These are phyloP conservation scores for Cryomyces antarcticus DNA, from an alignment of 495 filamentous ascomycete species.

Conservation along the genomic window DNA sequence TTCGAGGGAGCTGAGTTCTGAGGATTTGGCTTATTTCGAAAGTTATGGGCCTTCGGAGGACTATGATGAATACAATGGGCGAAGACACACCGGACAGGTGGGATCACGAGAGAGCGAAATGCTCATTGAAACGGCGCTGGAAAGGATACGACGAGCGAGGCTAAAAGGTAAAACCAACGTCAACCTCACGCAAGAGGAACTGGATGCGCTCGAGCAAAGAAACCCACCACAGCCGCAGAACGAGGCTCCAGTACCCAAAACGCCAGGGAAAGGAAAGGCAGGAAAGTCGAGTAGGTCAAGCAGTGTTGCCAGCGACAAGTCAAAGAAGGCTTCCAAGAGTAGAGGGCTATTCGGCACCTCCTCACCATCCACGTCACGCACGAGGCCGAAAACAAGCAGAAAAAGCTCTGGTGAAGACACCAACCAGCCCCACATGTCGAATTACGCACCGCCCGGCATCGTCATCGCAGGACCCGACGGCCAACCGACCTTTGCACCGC, in stretches of 20 bases:
- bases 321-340: constrained; percentile 3
- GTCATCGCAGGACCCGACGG: constrained; percentile 16
- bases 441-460: constrained; percentile 12
- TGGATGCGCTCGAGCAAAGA: constrained; percentile 50
- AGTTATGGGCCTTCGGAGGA: constrained; percentile 26
- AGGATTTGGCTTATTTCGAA: constrained; percentile 31
- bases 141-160: constrained; percentile 55
- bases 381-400: constrained; percentile 7
- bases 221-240: constrained; percentile 2
- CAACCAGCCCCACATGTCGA: constrained; percentile 1
- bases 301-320: constrained; percentile 5
- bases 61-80: constrained; percentile 1
- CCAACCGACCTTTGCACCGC: constrained; percentile 12
- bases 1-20: constrained; percentile 25
- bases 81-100: constrained; percentile 27
- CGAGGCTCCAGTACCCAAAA: constrained; percentile 3
- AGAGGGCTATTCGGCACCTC: constrained; percentile 3
- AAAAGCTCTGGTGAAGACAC: constrained; percentile 5
- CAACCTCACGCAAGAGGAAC: constrained; percentile 48
- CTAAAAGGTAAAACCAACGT: constrained; percentile 55
- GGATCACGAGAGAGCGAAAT: constrained; percentile 52
- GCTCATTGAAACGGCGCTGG: constrained; percentile 51
- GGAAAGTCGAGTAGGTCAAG: constrained; percentile 1
- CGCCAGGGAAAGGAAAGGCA: constrained; percentile 3
- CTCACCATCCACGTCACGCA: constrained; percentile 8